Base-by-base conservation (phyloP, 2,329 filamentous ascomycete species). In the Alternaria brassicae region DNA sequence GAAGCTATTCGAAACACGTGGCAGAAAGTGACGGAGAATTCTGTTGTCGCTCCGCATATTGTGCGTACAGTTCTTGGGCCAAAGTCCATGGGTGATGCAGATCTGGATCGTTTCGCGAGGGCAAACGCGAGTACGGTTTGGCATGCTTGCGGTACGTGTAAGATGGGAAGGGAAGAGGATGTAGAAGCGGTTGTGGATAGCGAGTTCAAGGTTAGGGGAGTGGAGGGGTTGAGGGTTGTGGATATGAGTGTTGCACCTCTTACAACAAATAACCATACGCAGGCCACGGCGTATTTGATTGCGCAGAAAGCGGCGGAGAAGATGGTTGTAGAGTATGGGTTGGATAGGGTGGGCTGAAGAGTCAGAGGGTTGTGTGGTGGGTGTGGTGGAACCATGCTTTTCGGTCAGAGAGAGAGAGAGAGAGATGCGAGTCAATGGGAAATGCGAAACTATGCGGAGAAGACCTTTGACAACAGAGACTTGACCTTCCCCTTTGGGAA, bases 21-120 rank as follows among this genome's bases (percentile, higher is more conserved):
- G 58, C 78, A 72, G 23, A 78, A 77, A 37, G 77, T 80, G 3
- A 76, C 75, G 0, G 78, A 79, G 15, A 84, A 86, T 45, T 69
- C 85, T 4, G 81, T 85, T 58, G 73, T 84, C 9, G 72, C 80
- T 58, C 83, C 82, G 56, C 78, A 83, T 54, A 82, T 84, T 81
- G 62, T 75, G 70, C 12, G 81, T 80, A 66, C 73, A 76, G 12
- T 81, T 72, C 63, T 81, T 81, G 25, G 83, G 77, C 3, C 71
- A 67, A 23, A 75, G 77, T 61, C 77, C 81, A n/a, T 75, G 36
- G 77, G 76, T 2, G 77, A 83, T 27, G 84, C 85, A 50, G 85
- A 88, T 57, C 76, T 89, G 12, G 72, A 76, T 56, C 65, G 63
- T 9, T 79, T 74, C 48, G 63, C 71, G 27, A 68, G 59, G 36